Base-by-base conservation (phyloP, 1,139 yeast species). In the Spathaspora sp. region DNA sequence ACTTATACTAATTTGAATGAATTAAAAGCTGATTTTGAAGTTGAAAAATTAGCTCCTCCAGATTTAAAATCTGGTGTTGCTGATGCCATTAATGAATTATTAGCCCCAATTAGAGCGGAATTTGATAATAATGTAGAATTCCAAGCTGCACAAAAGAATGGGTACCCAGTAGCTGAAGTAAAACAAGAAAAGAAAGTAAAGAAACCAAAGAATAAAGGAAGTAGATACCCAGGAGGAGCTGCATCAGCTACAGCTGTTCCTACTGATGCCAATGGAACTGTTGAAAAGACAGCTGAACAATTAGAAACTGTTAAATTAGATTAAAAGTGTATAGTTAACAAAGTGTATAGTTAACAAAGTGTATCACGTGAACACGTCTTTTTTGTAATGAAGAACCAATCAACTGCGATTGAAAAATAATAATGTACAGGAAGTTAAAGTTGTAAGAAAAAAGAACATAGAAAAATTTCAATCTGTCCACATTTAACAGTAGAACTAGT, bases 61-160 rank as follows among this genome's bases (percentile, higher is more conserved):
- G 99, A 95, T 67, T 82, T 95, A 68, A 95, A 95, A 70, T 70
- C 85, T 9, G 99, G 99, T 67, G 93, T 93, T 46, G 76, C 96
- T 43, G 95, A 84, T 56, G 86, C 85, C 43, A 86, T 95, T 60
- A 86, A 89, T 63, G 81, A 67, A 41, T 76, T 95, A 49, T 78
- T 95, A 58, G 91, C 81, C 11, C 99, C 99, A 46, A 82, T 95
- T 49, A 85, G 91, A 64, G 82, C 80, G 49, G 90, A 81, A 48
- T 89, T 74, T 60, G 77, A 70, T 18, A 66, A 69, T 37, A 80
- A 75, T 61, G 72, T 78, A 41, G 96, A 87, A 55, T 90, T 88
- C 72, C 87, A 82, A 67, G 86, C 81, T 50, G 82, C 91, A 38
- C 82, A 80, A 60, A 75, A 69, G 18, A 79, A 82, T 58, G 99